Evolutionary conservation across 495 filamentous ascomycete genomes (phyloP).

Genomic region (Daldinia bambusicola): DNA sequence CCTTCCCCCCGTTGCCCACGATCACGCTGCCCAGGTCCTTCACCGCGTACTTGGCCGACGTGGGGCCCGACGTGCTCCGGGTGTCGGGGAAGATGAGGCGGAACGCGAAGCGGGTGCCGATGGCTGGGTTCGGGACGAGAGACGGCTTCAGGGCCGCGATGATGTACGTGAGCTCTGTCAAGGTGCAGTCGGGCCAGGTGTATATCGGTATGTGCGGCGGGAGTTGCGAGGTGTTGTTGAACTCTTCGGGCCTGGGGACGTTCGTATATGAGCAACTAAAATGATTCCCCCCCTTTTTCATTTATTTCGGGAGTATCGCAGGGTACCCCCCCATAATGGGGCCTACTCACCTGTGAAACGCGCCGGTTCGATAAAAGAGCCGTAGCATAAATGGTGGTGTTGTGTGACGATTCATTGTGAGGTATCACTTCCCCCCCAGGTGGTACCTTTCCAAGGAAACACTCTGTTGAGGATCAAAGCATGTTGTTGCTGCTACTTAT

Average conservation of each 20-base stretch:
- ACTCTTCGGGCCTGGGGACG: conserved; percentile 70
- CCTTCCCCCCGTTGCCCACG: conserved; percentile 68
- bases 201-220: conserved; percentile 82
- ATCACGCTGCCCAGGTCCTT: conserved; percentile 88
- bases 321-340: background rate
- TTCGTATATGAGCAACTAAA: conserved; percentile 8
- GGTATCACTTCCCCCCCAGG: conserved; percentile 27
- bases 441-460: conserved; percentile 30
- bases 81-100: conserved; percentile 88
- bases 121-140: conserved; percentile 76
- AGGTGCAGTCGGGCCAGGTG: conserved; percentile 86
- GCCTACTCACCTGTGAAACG: conserved; percentile 72
- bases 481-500: conserved; percentile 20
- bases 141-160: conserved; percentile 56
- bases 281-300: background rate
- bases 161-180: conserved; percentile 78
- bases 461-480: conserved; percentile 25
- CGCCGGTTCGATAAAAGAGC: conserved; percentile 81
- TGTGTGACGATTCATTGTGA: conserved; percentile 67
- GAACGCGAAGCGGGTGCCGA: conserved; percentile 86
- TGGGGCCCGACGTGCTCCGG: conserved; percentile 60
- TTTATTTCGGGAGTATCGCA: background rate
- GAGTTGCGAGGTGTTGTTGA: conserved; percentile 63
- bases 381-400: conserved; percentile 90
- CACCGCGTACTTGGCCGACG: conserved; percentile 68